Evolutionary conservation across 768 basidiomycete species (phyloP), one percentile per base, ranked within the genome.

Genomic region (Phylloporus scabripes): DNA sequence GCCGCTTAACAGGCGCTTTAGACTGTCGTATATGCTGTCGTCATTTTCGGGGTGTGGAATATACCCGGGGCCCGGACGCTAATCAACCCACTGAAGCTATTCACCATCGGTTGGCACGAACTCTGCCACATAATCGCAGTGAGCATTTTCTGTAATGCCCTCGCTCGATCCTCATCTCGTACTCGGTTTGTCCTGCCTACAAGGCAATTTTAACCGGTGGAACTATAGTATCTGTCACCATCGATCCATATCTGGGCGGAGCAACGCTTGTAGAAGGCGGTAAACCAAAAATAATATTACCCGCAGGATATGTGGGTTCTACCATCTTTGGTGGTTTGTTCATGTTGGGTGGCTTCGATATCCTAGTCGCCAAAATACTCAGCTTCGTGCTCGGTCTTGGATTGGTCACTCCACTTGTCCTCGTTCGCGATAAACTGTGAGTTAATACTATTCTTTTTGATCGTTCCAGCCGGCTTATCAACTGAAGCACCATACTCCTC

Each of bases 311-410:
- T 65, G 63, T 92, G 29, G 91, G 91, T 17, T 91, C 88, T 10
- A 82, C 86, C 8, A 65, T 92, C 9, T 74, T 93, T 21, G 91
- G 91, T 15, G 91, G 85, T 5, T 72, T 84, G n/a, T 86, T 93
- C 58, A 76, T 92, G 20, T 72, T 92, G 23, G 87, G 83, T 33
- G 88, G 88, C 15, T 93, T 88, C 73, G 85, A 92, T 63, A 92
- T 87, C 2, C 80, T 95, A 15, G 87, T 91, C 11, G 86, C 92
- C 29, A 97, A 97, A 68, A 81, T 96, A 50, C 80, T 92, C 66
- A 93, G 92, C 70, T 92, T 94, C 59, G 83, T 94, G 45, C 77
- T 95, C 44, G 93, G 82, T 29, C 75, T 96, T 29, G 94, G 92
- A 14, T 71, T 97, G 23, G 68, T 95, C n/a, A 78, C 85, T 26